These are phyloP conservation scores for Ogataea hybrid DNA, from an alignment of 1,139 yeast species.

Conservation along the genomic window DNA sequence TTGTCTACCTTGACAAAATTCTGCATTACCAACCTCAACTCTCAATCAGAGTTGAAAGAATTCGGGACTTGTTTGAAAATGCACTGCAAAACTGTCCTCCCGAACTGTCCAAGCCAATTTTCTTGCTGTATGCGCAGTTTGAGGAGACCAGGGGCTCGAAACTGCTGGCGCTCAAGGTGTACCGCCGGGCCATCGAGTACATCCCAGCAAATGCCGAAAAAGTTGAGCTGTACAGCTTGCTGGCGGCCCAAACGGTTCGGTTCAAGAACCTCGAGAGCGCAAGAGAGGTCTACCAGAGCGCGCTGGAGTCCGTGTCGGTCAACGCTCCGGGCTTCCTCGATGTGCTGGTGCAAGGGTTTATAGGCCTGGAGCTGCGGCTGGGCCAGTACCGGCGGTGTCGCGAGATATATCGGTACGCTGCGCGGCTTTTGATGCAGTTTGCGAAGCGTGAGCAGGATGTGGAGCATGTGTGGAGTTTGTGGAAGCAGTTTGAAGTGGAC, in stretches of 20 bases:
- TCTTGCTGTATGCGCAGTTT: too few species aligned
- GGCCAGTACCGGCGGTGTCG: constrained; percentile 60
- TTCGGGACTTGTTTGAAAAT: constrained; percentile 74
- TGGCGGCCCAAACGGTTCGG: constrained; percentile 23
- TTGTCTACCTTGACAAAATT: constrained; percentile 57
- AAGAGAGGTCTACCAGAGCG: constrained; percentile 38
- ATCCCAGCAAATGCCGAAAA: constrained; percentile 35
- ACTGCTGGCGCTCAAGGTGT: too few species aligned
- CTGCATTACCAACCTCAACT: constrained; percentile 32
- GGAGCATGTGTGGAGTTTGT: constrained; percentile 36
- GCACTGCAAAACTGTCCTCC: constrained; percentile 52
- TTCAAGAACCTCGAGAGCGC: constrained; percentile 24
- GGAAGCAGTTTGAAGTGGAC: constrained; percentile 74
- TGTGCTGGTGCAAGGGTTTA: constrained; percentile 32
- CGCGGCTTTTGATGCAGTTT: constrained; percentile 38
- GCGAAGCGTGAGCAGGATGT: constrained; percentile 19
- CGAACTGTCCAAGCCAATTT: constrained; percentile 46
- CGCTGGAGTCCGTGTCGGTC: constrained; percentile 40
- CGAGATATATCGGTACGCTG: constrained; percentile 50
- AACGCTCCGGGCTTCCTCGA: constrained; percentile 26
- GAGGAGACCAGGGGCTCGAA: too few species aligned
- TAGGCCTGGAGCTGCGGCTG: constrained; percentile 40
- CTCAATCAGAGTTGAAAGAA: constrained; percentile 47
- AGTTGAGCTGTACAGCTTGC: constrained; percentile 34
- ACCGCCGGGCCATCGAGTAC: too few species aligned